Percentiles rank a stretch among this genome's conserved stretches.
phyloP scores from a whole-genome alignment of 352 stramenopile species.

The Globisporangium yorkense region DNA sequence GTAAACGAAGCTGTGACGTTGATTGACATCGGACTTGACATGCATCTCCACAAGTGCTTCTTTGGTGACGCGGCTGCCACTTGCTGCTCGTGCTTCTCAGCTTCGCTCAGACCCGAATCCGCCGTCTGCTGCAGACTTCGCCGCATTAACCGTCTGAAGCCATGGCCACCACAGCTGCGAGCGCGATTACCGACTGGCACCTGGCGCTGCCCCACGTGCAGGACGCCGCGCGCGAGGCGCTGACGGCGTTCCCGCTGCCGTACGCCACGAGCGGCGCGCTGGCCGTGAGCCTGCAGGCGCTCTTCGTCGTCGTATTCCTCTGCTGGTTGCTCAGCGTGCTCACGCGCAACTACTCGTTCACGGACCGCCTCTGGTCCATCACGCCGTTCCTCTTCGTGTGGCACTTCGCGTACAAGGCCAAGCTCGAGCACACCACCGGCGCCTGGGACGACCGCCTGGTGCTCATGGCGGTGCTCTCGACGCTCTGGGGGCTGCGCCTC shows the following conservation, averaged over 20 bases:
- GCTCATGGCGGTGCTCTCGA: conserved; percentile 79
- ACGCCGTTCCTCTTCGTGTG: conserved; percentile 84
- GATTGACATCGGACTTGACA: not conserved
- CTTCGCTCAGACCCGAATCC: not conserved
- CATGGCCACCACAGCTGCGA: not conserved
- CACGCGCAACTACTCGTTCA: conserved; percentile 89
- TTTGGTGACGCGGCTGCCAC: too few species aligned
- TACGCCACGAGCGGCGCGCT: conserved; percentile 34
- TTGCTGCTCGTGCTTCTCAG: not conserved
- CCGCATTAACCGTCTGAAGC: not conserved
- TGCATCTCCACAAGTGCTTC: not conserved
- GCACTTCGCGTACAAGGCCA: conserved; percentile 63
- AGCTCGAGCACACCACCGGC: conserved; percentile 40
- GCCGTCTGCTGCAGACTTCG: not conserved
- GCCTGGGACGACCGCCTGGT: conserved; percentile 49
- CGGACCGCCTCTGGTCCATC: conserved; percentile 92
- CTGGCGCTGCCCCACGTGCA: conserved; percentile 23
- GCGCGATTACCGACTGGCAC: conserved; percentile 25
- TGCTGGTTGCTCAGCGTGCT: conserved; percentile 60
- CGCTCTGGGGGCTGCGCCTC: conserved; percentile 83
- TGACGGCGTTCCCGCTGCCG: conserved; percentile 26
- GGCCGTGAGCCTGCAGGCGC: conserved; percentile 36
- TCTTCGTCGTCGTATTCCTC: conserved; percentile 32
- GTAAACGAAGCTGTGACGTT: not conserved
- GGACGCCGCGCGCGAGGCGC: conserved; percentile 25